Evolutionary conservation across 495 filamentous ascomycete species (phyloP).

Genomic region (Margaritispora aquatica): DNA sequence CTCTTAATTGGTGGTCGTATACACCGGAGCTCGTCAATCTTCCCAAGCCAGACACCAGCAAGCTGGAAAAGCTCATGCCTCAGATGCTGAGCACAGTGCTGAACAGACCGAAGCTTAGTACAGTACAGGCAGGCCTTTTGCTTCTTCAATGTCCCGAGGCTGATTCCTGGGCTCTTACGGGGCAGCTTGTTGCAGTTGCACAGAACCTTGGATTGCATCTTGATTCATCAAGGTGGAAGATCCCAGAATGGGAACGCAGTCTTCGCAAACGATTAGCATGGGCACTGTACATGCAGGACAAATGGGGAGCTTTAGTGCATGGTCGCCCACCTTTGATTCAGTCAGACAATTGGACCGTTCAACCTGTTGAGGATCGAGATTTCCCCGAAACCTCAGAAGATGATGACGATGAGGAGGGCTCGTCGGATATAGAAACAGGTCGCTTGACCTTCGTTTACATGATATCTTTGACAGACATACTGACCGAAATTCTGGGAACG

Average conservation of each 20-base stretch:
- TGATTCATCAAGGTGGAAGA: slow-evolving; percentile 78
- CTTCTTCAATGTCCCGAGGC: slow-evolving; percentile 85
- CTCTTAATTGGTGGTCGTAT: slow-evolving; percentile 82
- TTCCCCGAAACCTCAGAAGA: slow-evolving; percentile 59
- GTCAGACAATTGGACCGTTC: slow-evolving; percentile 73
- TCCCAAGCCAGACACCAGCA: slow-evolving; percentile 65
- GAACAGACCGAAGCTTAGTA: slow-evolving; percentile 78
- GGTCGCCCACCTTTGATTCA: slow-evolving; percentile 80
- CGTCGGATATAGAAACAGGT: slow-evolving; percentile 60
- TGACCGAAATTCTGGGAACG: slow-evolving; percentile 68
- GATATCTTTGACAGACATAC: slow-evolving; percentile 66
- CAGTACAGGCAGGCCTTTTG: slow-evolving; percentile 83
- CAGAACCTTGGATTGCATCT: slow-evolving; percentile 83
- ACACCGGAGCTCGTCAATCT: slow-evolving; percentile 58
- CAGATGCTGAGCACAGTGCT: slow-evolving; percentile 68
- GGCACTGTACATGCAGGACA: slow-evolving; percentile 89
- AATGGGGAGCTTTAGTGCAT: slow-evolving; percentile 81
- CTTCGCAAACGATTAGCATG: slow-evolving; percentile 79
- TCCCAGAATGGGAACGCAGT: slow-evolving; percentile 79
- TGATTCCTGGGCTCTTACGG: slow-evolving; percentile 78
- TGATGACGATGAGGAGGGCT: slow-evolving; percentile 50
- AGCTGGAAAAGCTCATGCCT: slow-evolving; percentile 71
- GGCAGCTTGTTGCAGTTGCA: slow-evolving; percentile 71
- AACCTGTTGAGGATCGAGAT: slow-evolving; percentile 57
- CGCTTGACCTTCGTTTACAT: slow-evolving; percentile 62